Conservation (phyloP, 768 basidiomycete genomes). For the Termitomyces sp. region DNA sequence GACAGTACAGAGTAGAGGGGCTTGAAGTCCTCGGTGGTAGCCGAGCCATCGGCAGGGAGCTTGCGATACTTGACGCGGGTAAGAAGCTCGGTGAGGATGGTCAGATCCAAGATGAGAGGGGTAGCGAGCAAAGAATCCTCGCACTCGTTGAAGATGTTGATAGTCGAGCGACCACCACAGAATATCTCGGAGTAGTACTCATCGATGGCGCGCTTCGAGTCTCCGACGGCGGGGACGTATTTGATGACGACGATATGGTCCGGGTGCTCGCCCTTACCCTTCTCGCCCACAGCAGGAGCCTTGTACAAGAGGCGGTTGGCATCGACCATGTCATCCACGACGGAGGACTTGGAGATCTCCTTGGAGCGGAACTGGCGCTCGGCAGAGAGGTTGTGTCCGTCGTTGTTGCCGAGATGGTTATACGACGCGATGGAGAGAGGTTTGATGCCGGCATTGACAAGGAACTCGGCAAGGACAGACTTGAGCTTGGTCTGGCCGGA, state of each 20-base stretch:
- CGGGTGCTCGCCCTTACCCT: constrained; percentile 91
- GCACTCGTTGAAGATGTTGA: constrained; percentile 98
- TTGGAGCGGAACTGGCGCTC: constrained; percentile 96
- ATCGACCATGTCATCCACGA: constrained; percentile 97
- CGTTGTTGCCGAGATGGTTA: constrained; percentile 99
- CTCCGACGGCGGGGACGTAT: constrained; percentile 94
- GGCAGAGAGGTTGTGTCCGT: constrained; percentile 86
- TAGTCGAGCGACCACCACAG: constrained; percentile 90
- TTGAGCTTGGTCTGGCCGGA: constrained; percentile 98
- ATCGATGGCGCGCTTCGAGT: constrained; percentile 98
- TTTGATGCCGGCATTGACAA: constrained; percentile 98
- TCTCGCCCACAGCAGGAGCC: constrained; percentile 55
- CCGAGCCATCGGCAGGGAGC: constrained; percentile 22
- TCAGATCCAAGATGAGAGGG: constrained; percentile 89
- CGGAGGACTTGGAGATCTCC: constrained; percentile 96
- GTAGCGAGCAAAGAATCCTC: constrained; percentile 97
- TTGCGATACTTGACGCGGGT: constrained; percentile 90
- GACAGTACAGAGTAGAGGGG: constrained; percentile 90
- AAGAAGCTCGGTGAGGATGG: constrained; percentile 90
- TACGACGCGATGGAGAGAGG: constrained; percentile 95
- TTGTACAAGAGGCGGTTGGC: constrained; percentile 89
- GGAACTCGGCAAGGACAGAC: constrained; percentile 94
- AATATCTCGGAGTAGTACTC: constrained; percentile 99
- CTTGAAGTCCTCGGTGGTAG: constrained; percentile 54
- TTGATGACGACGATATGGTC: constrained; percentile 98